A percentile compares a stretch with the other conserved stretches of the same genome.
phyloP scores from a whole-genome alignment of 805 yeast genomes.

The Candida boidinii region DNA sequence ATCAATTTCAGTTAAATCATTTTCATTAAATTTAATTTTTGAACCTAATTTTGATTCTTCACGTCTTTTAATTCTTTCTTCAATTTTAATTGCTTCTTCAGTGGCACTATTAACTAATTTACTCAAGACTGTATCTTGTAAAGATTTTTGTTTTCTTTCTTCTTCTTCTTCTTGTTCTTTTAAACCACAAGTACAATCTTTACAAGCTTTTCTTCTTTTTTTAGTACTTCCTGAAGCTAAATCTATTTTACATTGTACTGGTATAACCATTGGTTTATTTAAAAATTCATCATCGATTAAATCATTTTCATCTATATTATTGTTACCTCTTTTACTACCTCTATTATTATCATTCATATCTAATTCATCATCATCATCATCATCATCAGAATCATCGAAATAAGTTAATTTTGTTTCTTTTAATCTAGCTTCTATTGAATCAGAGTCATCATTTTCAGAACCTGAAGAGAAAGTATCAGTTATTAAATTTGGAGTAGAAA shows the following conservation, averaged over 20 bases:
- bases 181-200: slow-evolving; percentile 96
- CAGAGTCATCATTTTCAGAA: slow-evolving; percentile 24
- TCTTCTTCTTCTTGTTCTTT: slow-evolving; percentile 77
- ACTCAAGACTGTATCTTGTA: slow-evolving; percentile 37
- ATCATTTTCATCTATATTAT: slow-evolving; percentile 51
- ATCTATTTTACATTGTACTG: slow-evolving; percentile 49
- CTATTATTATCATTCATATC: slow-evolving; percentile 13
- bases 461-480: neutral
- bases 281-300: slow-evolving; percentile 27
- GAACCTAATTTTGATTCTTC: slow-evolving; percentile 14
- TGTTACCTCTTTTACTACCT: slow-evolving; percentile 32
- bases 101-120: slow-evolving; percentile 43
- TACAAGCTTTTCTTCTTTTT: slow-evolving; percentile 87
- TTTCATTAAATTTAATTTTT: slow-evolving; percentile 43
- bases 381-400: slow-evolving; percentile 33
- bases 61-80: slow-evolving; percentile 32
- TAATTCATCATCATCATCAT: slow-evolving; percentile 11
- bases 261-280: slow-evolving; percentile 36
- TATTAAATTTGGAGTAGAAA: slow-evolving; percentile 16
- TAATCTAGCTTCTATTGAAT: slow-evolving; percentile 33
- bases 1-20: slow-evolving; percentile 84
- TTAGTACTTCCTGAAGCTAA: slow-evolving; percentile 17
- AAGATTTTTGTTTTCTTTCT: slow-evolving; percentile 31
- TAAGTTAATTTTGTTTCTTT: slow-evolving; percentile 42
- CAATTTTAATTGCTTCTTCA: slow-evolving; percentile 45